Evolutionary conservation across 352 stramenopile genomes (phyloP), one percentile per base, ranked within the genome.

Genomic region (Pseudoperonospora humuli): DNA sequence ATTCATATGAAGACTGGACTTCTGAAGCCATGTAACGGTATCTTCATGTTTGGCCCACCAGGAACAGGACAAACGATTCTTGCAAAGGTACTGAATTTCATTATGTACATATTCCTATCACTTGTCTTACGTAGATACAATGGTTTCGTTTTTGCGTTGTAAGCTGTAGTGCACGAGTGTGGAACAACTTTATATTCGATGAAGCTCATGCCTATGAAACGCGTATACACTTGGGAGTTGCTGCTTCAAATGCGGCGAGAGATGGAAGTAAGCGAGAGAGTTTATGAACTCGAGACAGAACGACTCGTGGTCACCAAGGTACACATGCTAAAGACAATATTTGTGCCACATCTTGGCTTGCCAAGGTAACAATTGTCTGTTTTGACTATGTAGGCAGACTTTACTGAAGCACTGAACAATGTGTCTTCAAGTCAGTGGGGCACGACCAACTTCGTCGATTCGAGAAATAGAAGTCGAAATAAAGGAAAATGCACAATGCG

Each of bases 101-200:
- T 17, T 25, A 10, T 2, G 26, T 13, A 20, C n/a, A 18, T 13
- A 6, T 13, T 43, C 21, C 5, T 19, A 34, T 1, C 8, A 34
- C 28, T 31, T 1, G 14, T n/a, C 13, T 34, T 18, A 3, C 26
- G n/a, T n/a, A 31, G 13, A 7, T 2, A 10, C 5, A 44, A 31
- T 1, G 20, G 8, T 14, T 24, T 21, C 9, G 23, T 14, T 4
- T 33, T 3, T 54, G 35, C 13, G n/a, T 13, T 13, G 18, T 28
- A 67, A 52, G 87, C 86, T 1, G 86, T 97, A 9, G 95, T 94
- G 2, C 92, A 93, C 23, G 93, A 98, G 45, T 98, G 93, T 67
- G 86, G 94, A 36, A 95, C 95, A 6, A 98, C 94, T 2, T 99
- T 99, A 67, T 99, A 67, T 99, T 99, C 68, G 98, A 98, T 55